Base-by-base conservation (phyloP, 2,329 filamentous ascomycete genomes). In the Ilyonectria robusta region DNA sequence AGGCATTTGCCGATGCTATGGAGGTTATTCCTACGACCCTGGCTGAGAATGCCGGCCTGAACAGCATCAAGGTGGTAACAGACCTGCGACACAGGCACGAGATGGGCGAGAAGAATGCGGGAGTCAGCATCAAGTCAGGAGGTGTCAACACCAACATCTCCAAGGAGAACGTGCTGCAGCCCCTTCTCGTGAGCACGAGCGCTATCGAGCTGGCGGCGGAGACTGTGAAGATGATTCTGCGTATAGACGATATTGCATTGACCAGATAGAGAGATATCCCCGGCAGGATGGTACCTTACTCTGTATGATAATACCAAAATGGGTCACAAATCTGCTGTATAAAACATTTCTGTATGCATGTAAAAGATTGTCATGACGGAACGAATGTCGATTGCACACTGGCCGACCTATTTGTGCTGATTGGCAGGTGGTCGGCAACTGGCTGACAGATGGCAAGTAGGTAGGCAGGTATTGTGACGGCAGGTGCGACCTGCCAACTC, bases 31-130 rank as follows among this genome's bases (percentile, higher is more conserved):
- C 97, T 15, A 98, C 95, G 37, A 99, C 96, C 1, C 87, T 99
- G 74, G 97, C 96, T 0, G 96, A 99, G 85, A 99, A 99, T 76
- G 96, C 96, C 0, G 96, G 96, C 56, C 87, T 99, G 70, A 99
- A 99, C 87, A 95, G 93, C 81, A 99, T 99, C 88, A 97, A 97
- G 85, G 96, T 99, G 31, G 96, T 99, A 53, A 99, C 96, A 29
- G 96, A 98, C 77, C 85, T 99, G 78, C 89, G 96, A 78, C 94
- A 97, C 83, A 91, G 95, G 77, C 96, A 99, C 83, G 96, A 96
- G 75, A 92, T 95, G 83, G 96, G 95, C 62, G 95, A 98, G 88
- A 92, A 92, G 85, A 97, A 97, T 77, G 96, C 97, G 1, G 97
- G 96, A 76, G 95, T 99, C 70, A 98, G 95, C 84, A 98, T 99